Conservation (phyloP, 1,284 basidiomycete genomes). For the Cystobasidium pallidum region DNA sequence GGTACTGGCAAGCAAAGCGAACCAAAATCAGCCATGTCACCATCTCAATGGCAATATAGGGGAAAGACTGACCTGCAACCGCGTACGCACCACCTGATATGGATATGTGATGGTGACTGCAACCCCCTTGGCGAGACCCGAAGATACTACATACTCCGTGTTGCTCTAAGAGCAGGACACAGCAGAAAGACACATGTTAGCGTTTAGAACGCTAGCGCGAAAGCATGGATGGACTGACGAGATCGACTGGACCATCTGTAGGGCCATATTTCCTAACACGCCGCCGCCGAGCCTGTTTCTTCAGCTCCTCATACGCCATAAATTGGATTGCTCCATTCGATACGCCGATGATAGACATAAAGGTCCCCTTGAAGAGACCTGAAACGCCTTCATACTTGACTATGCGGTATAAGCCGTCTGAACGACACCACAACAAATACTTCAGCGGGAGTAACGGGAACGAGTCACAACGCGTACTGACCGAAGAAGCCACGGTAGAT, state of each 20-base stretch:
- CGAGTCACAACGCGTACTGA: slow-evolving; percentile 59
- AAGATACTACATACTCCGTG: slow-evolving; percentile 87
- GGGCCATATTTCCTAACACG: slow-evolving; percentile 68
- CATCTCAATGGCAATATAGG: background rate
- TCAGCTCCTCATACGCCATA: slow-evolving; percentile 95
- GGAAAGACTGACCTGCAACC: slow-evolving; percentile 74
- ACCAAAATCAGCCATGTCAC: background rate
- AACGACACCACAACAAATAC: background rate
- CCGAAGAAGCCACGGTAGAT: slow-evolving; percentile 80
- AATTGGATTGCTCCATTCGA: slow-evolving; percentile 96
- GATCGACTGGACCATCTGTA: slow-evolving; percentile 73
- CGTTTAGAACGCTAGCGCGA: too few relatives aligned
- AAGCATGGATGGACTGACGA: slow-evolving; percentile 63
- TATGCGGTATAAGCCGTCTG: slow-evolving; percentile 74
- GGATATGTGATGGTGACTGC: slow-evolving; percentile 90
- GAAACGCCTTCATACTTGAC: slow-evolving; percentile 67
- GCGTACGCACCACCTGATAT: slow-evolving; percentile 93
- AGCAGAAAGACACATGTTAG: slow-evolving; percentile 1
- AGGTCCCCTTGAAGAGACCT: slow-evolving; percentile 86
- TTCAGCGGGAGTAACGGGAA: background rate
- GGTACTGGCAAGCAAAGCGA: slow-evolving; percentile 1
- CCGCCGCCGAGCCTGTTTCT: slow-evolving; percentile 78
- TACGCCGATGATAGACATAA: slow-evolving; percentile 88
- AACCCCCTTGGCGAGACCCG: slow-evolving; percentile 83
- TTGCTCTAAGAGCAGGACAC: slow-evolving; percentile 71